A percentile compares a stretch with the other conserved stretches of the same genome.
These are phyloP conservation scores for Aspergillus glaucus DNA, from an alignment of 2,329 filamentous ascomycete species.

Conservation along the genomic window DNA sequence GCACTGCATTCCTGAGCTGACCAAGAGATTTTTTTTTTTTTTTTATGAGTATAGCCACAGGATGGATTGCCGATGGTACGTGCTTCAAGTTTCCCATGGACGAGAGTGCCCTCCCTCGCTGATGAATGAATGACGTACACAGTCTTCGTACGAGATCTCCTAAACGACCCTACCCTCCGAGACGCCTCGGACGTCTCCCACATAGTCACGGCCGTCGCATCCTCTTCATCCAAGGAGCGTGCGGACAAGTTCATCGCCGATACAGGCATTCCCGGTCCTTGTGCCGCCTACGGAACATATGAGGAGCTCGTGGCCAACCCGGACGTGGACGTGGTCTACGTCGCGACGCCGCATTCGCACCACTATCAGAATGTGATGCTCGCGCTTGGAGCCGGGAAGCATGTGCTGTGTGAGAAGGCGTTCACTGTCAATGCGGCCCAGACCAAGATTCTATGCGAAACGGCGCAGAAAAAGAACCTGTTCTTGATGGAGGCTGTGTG, in stretches of 20 bases:
- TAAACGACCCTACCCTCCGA: conserved; percentile 64
- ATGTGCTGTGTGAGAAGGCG: conserved; percentile 86
- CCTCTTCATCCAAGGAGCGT: conserved; percentile 63
- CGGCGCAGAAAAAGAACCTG: conserved; percentile 64
- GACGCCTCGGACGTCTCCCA: conserved; percentile 68
- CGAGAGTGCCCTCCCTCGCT: too few relatives aligned
- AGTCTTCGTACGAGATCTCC: conserved; percentile 70
- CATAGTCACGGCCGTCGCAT: conserved; percentile 71
- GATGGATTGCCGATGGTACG: conserved; percentile 37
- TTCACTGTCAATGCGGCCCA: conserved; percentile 80
- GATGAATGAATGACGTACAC: background rate
- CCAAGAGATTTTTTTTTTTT: conserved; percentile 11
- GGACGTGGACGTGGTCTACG: conserved; percentile 77
- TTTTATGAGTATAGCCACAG: conserved; percentile 31
- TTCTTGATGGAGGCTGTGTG: conserved; percentile 85
- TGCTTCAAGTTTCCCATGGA: background rate
- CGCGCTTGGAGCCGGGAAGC: conserved; percentile 75
- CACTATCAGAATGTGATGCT: conserved; percentile 89
- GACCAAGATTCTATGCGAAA: conserved; percentile 63
- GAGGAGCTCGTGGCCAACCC: conserved; percentile 71
- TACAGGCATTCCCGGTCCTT: conserved; percentile 60
- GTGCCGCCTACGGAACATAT: conserved; percentile 73
- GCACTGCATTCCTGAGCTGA: background rate
- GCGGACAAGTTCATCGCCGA: conserved; percentile 68
- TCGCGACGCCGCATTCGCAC: conserved; percentile 85